phyloP scores from a whole-genome alignment of 768 basidiomycete genomes.

The Boletus edulis region DNA sequence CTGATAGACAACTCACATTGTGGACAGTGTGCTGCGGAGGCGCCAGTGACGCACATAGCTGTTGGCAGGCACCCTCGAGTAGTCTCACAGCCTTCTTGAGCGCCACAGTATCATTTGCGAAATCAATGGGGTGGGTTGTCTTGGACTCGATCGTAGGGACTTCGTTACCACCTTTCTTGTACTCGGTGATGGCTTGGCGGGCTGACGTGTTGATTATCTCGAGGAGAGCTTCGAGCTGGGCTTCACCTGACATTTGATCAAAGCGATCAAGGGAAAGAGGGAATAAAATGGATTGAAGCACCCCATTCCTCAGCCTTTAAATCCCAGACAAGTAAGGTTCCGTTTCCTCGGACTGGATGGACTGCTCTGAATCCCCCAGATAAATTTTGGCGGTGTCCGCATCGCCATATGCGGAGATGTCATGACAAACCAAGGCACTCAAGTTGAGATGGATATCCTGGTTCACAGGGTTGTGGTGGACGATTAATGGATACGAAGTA shows the following conservation, averaged over 20 bases:
- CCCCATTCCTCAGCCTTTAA: too few relatives aligned
- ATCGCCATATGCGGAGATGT: too few relatives aligned
- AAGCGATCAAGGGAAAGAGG: too few relatives aligned
- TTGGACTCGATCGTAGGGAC: slow-evolving; percentile 27
- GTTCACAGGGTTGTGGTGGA: too few relatives aligned
- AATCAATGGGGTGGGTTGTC: slow-evolving; percentile 24
- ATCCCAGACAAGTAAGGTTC: too few relatives aligned
- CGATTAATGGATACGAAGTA: too few relatives aligned
- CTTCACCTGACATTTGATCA: slow-evolving; percentile 20
- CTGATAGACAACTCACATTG: slow-evolving; percentile 14
- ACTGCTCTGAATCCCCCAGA: too few relatives aligned
- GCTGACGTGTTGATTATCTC: slow-evolving; percentile 30
- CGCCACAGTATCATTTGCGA: slow-evolving; percentile 14
- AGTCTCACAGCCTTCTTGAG: slow-evolving; percentile 27
- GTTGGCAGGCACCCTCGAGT: slow-evolving; percentile 27
- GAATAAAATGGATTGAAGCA: too few relatives aligned
- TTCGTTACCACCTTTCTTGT: slow-evolving; percentile 20
- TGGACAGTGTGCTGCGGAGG: slow-evolving; percentile 28
- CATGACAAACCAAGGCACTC: too few relatives aligned
- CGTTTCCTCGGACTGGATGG: too few relatives aligned
- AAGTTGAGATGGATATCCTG: too few relatives aligned
- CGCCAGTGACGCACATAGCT: slow-evolving; percentile 26
- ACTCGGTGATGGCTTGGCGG: slow-evolving; percentile 23
- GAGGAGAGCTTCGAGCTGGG: slow-evolving; percentile 31
- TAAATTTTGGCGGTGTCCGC: too few relatives aligned